Percentiles rank a stretch among this genome's conserved stretches.
Conservation (phyloP, 176 grass and related monocot species). For the Phyllostachys edulis region DNA sequence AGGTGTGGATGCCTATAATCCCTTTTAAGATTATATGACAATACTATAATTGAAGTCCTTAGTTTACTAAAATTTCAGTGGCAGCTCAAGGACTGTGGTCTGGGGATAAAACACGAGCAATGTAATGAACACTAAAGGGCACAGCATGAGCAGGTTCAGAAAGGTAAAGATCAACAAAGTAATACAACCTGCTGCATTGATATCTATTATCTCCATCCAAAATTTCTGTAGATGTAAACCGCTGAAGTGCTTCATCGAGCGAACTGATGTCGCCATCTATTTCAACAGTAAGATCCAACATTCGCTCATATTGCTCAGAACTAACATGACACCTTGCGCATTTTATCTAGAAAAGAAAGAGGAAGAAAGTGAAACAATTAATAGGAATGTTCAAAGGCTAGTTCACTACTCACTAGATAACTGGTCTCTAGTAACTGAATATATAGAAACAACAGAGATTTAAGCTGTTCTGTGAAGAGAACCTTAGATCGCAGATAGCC, state of each 20-base stretch:
- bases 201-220: constrained; percentile 98
- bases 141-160: neutral
- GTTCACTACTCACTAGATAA: neutral
- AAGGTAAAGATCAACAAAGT: constrained; percentile 1
- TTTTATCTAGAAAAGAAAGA: constrained; percentile 67
- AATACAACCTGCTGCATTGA: constrained; percentile 67
- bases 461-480: constrained; percentile 22
- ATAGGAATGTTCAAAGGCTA: neutral
- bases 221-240: constrained; percentile 87
- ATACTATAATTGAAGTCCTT: neutral
- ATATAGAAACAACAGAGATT: constrained; percentile 18
- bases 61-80: constrained; percentile 7
- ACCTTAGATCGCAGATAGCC: constrained; percentile 97
- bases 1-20: neutral
- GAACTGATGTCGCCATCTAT: constrained; percentile 88
- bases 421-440: constrained; percentile 3
- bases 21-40: neutral
- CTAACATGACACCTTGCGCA: constrained; percentile 64
- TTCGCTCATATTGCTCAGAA: constrained; percentile 76
- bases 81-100: constrained; percentile 1
- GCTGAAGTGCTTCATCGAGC: constrained; percentile 74
- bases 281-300: constrained; percentile 94
- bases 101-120: neutral
- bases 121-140: neutral
- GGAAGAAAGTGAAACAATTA: constrained; percentile 12